Conservation (phyloP, 1,139 yeast species). For the Blastobotrys aristatus region DNA sequence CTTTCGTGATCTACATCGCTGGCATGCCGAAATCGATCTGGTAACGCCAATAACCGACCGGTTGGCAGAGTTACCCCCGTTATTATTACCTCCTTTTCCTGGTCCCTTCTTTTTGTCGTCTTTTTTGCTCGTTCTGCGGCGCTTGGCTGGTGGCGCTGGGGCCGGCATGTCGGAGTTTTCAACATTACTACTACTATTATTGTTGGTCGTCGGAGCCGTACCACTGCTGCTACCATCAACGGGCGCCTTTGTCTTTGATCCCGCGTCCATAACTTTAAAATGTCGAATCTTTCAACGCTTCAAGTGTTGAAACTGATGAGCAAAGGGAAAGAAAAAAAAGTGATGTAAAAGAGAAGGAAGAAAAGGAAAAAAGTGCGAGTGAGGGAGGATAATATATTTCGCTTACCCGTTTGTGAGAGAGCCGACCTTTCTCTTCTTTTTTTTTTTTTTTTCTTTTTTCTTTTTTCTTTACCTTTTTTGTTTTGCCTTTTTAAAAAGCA, state of each 20-base stretch:
- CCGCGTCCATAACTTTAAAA: background rate
- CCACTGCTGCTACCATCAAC: background rate
- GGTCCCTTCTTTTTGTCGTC: conserved; percentile 1
- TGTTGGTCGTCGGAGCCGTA: background rate
- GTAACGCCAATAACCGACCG: conserved; percentile 20
- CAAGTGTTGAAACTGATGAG: background rate
- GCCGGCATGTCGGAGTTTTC: background rate
- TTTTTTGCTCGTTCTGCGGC: conserved; percentile 4
- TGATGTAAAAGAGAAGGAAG: background rate
- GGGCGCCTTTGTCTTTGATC: background rate
- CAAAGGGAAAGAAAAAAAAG: background rate
- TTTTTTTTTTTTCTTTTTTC: no score
- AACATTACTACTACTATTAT: background rate
- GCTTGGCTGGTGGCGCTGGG: conserved; percentile 6
- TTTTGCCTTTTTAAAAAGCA: no score
- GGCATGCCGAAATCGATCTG: conserved; percentile 64
- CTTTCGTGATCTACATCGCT: conserved; percentile 72
- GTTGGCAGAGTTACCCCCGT: background rate
- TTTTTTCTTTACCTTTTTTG: no score
- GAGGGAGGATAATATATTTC: background rate
- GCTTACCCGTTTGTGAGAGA: no score
- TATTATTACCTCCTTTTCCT: background rate
- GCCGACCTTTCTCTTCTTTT: background rate
- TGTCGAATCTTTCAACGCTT: background rate
- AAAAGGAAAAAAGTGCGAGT: background rate